Conservation (phyloP, 2,329 filamentous ascomycete species). For the Colletotrichum tamarilloi region DNA sequence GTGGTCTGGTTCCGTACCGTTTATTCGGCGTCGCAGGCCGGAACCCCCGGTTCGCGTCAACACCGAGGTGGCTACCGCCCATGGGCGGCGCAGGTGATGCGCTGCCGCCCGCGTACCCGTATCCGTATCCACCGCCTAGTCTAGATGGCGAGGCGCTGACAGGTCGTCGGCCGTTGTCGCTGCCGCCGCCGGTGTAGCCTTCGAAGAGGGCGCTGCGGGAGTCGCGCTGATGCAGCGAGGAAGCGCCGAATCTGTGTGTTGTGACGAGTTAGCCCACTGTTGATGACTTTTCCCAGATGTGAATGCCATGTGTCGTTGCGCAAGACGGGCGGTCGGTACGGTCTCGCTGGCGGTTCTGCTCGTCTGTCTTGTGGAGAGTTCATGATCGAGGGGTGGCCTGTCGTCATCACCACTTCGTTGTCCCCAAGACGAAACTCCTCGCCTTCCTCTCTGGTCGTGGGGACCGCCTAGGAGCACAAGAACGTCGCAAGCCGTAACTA, state of each 20-base stretch:
- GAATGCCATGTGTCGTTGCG: background rate
- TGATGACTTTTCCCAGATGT: background rate
- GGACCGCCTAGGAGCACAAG: no score
- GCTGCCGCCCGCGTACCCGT: conserved; percentile 46
- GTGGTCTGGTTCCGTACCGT: conserved; percentile 57
- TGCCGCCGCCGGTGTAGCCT: conserved; percentile 66
- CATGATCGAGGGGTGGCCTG: no score
- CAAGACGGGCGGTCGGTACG: background rate
- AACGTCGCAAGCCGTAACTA: background rate
- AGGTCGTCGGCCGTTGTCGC: conserved; percentile 53
- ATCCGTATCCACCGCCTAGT: conserved; percentile 64
- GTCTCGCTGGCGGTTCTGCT: no score
- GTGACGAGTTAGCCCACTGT: background rate
- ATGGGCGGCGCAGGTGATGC: conserved; percentile 20
- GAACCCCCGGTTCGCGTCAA: conserved; percentile 55
- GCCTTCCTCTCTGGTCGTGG: no score
- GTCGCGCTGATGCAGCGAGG: conserved; percentile 79
- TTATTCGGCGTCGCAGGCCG: conserved; percentile 78
- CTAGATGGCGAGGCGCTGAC: conserved; percentile 58
- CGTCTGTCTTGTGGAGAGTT: no score
- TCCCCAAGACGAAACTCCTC: no score
- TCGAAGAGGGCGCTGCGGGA: conserved; percentile 80
- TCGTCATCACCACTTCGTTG: no score
- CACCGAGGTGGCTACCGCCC: conserved; percentile 42
- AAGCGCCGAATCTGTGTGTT: conserved; percentile 69